Percentiles rank a stretch among this genome's conserved stretches.
Conservation (phyloP, 176 grass and related monocot genomes). For the Paspalum vaginatum region DNA sequence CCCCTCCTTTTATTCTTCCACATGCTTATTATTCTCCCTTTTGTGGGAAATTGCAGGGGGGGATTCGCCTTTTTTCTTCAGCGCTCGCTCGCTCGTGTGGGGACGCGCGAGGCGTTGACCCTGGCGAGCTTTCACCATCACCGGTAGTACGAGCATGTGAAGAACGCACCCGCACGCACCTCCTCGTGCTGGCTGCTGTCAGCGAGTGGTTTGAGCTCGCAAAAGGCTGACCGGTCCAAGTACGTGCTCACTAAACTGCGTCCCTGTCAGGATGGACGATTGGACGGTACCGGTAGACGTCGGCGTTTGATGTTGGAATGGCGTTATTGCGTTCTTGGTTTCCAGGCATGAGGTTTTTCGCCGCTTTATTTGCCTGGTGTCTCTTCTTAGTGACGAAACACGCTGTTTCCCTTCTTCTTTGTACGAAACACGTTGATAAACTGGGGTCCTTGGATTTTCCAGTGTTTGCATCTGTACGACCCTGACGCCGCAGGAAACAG, state of each 20-base stretch:
- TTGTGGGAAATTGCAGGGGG: slow-evolving; percentile 26
- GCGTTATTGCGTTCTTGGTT: neutral
- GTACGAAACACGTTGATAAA: neutral
- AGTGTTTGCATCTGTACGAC: too few species aligned
- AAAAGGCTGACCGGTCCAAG: slow-evolving; percentile 31
- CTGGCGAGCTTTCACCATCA: slow-evolving; percentile 22
- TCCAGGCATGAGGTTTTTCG: neutral
- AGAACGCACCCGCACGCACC: slow-evolving; percentile 15
- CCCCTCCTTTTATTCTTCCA: neutral
- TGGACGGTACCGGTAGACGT: slow-evolving; percentile 17
- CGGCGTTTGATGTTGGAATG: neutral
- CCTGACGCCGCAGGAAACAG: too few species aligned
- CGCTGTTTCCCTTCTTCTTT: neutral
- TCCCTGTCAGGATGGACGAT: slow-evolving; percentile 17
- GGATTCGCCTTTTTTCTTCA: neutral
- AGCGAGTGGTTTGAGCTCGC: neutral
- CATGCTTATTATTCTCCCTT: neutral
- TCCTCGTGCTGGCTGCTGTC: slow-evolving; percentile 4
- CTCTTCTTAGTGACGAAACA: neutral
- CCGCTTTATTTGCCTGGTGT: neutral
- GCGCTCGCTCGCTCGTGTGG: neutral
- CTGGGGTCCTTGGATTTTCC: neutral
- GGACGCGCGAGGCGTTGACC: slow-evolving; percentile 44
- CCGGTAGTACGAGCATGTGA: slow-evolving; percentile 32
- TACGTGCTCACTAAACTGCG: neutral